Evolutionary conservation across 1,284 basidiomycete genomes (phyloP), one percentile per base, ranked within the genome.

Genomic region (Cutaneotrichosporon sp.): DNA sequence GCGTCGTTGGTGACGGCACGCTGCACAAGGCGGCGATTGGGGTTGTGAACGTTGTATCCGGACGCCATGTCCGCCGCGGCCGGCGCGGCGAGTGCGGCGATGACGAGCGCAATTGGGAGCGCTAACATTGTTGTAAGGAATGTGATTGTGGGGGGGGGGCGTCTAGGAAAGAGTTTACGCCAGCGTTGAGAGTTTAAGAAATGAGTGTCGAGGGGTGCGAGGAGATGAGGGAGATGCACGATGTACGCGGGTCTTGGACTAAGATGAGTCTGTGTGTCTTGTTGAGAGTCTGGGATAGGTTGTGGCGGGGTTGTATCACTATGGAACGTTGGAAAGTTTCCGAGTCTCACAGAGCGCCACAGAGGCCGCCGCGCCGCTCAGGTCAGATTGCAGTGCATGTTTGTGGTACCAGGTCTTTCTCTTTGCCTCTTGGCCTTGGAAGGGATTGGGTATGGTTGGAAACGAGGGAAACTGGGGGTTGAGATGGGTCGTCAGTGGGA

Each of bases 1-100:
- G 71, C 67, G 42, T 77, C 68, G 52, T 66, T 63, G 8, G 77
- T 77, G 55, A 79, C 34, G 9, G 60, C 52, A 16, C 65, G 65
- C 51, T 58, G 67, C 49, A 75, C 64, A 22, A 69, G 60, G 32
- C 59, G 40, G 21, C 70, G 69, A 53, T 76, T 70, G 6, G 73
- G 72, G 65, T 79, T 69, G 55, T 70, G 53, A 13, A 68, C 36
- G 58, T 76, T 77, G 47, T 52, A 56, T 38, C 55, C 55, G 14
- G 51, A 53, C n/a, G 36, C 36, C 38, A 30, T 8, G 34, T 55
- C 55, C 7, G 55, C 36, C 22, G 38, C 36, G 21, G 26, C 55
- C 36, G 21, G 36, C 21, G 55, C 55, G 22, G 55, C 21, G 22
- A 40, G 21, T 3, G 49, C 49, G 10, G 51, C 51, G 30, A 52